Percentiles rank a stretch among this genome's conserved stretches.
These are phyloP conservation scores for Ogataea minuta DNA, from an alignment of 805 yeast species.

Conservation along the genomic window DNA sequence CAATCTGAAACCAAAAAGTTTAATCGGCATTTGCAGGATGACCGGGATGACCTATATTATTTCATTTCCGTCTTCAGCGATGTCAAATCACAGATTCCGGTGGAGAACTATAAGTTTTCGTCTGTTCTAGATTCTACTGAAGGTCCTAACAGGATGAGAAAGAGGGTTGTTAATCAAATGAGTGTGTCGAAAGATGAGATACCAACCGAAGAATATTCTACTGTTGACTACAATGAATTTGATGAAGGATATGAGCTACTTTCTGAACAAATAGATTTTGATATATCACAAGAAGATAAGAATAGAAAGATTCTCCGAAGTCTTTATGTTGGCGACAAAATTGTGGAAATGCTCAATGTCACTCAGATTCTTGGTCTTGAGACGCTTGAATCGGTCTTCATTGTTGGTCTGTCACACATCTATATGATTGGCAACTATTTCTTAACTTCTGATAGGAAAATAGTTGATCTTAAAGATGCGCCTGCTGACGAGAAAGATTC, in stretches of 20 bases:
- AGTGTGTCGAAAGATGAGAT: constrained; percentile 34
- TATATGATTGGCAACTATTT: constrained; percentile 73
- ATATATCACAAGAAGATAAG: constrained; percentile 53
- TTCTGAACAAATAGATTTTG: constrained; percentile 39
- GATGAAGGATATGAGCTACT: constrained; percentile 37
- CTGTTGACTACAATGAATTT: constrained; percentile 3
- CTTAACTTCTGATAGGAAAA: constrained; percentile 49
- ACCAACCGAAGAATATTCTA: constrained; percentile 7
- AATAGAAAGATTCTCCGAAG: constrained; percentile 73
- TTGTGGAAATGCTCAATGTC: constrained; percentile 71
- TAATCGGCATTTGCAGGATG: constrained; percentile 61
- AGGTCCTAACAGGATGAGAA: constrained; percentile 65
- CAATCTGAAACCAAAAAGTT: constrained; percentile 47
- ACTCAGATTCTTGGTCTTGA: constrained; percentile 76
- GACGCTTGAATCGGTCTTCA: constrained; percentile 70
- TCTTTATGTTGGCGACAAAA: constrained; percentile 66
- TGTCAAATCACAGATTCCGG: constrained; percentile 38
- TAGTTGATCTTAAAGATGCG: constrained; percentile 66
- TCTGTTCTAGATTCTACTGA: constrained; percentile 69
- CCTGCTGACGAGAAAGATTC: constrained; percentile 63
- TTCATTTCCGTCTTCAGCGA: constrained; percentile 47
- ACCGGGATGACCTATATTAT: constrained; percentile 54
- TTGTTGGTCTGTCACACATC: constrained; percentile 61
- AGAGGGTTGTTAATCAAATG: constrained; percentile 46
- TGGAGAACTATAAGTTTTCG: constrained; percentile 19